Percentiles rank a stretch among this genome's conserved stretches.
Conservation (phyloP, 805 yeast genomes). For the Priceomyces fermenticarens region DNA sequence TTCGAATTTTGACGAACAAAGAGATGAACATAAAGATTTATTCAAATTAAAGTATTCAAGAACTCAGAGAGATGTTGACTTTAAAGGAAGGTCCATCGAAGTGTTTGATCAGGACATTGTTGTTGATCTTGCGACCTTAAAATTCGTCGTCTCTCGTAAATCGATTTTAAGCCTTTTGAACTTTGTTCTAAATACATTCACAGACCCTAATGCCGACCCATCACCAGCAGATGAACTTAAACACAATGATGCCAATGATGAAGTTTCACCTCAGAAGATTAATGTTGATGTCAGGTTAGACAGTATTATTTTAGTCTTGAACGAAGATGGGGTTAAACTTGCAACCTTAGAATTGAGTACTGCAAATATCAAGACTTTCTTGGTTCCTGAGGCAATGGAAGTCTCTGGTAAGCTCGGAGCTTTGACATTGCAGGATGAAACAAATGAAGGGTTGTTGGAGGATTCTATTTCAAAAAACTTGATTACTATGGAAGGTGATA, state of each 20-base stretch:
- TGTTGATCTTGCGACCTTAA: constrained; percentile 74
- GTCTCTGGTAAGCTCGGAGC: constrained; percentile 75
- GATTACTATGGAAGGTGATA: constrained; percentile 75
- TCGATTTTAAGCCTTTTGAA: constrained; percentile 76
- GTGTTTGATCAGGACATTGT: constrained; percentile 75
- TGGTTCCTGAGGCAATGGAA: constrained; percentile 76
- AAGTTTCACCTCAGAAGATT: constrained; percentile 69
- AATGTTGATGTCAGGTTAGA: constrained; percentile 66
- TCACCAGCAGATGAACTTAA: constrained; percentile 68
- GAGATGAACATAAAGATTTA: constrained; percentile 36
- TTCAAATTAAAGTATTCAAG: constrained; percentile 60
- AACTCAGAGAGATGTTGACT: constrained; percentile 55
- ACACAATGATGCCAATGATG: constrained; percentile 59
- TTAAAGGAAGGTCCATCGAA: constrained; percentile 53
- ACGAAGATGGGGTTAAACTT: constrained; percentile 78
- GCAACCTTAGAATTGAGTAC: constrained; percentile 76
- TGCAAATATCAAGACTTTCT: constrained; percentile 62
- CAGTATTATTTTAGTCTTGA: constrained; percentile 69
- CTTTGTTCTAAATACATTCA: constrained; percentile 81
- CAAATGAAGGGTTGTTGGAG: constrained; percentile 57
- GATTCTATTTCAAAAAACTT: constrained; percentile 62
- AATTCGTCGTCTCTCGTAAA: constrained; percentile 70
- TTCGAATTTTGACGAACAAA: constrained; percentile 43
- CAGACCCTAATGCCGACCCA: constrained; percentile 69
- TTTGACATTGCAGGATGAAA: constrained; percentile 71